A percentile compares a stretch with the other conserved stretches of the same genome.
phyloP scores from a whole-genome alignment of 2,329 filamentous ascomycete species.

The Neonectria hederae region DNA sequence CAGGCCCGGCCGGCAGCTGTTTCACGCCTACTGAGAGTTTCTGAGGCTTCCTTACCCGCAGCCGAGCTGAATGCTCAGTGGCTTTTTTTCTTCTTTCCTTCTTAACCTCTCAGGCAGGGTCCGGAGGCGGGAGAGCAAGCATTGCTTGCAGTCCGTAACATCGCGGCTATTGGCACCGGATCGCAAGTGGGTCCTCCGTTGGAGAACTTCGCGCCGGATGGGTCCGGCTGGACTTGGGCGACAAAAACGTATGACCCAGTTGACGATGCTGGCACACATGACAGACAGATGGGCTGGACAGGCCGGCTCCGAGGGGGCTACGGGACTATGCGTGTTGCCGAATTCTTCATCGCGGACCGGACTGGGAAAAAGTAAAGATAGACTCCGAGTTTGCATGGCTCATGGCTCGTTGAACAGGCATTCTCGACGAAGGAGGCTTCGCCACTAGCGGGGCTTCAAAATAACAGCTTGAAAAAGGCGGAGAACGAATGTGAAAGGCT shows the following conservation, averaged over 20 bases:
- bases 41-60: constrained; percentile 18
- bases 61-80: background rate
- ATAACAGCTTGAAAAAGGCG: constrained; percentile 1
- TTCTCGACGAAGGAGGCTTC: constrained; percentile 17
- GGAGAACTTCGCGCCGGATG: constrained; percentile 25
- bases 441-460: constrained; percentile 18
- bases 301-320: constrained; percentile 21
- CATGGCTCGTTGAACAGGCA: constrained; percentile 1
- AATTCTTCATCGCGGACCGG: constrained; percentile 13
- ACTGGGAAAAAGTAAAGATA: constrained; percentile 16
- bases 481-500: background rate
- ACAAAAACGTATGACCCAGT: constrained; percentile 39
- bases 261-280: constrained; percentile 25
- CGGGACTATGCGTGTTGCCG: background rate
- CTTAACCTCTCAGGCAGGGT: background rate
- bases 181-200: constrained; percentile 20
- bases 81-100: constrained; percentile 2
- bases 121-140: constrained; percentile 23
- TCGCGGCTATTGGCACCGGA: constrained; percentile 24
- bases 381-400: constrained; percentile 8
- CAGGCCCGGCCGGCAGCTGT: constrained; percentile 21
- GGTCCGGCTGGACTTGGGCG: constrained; percentile 19
- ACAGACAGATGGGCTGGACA: constrained; percentile 22
- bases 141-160: constrained; percentile 19
- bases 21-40: constrained; percentile 23